A percentile compares a stretch with the other conserved stretches of the same genome.
Evolutionary conservation across 768 basidiomycete genomes (phyloP).

Genomic region (Artomyces pyxidatus): DNA sequence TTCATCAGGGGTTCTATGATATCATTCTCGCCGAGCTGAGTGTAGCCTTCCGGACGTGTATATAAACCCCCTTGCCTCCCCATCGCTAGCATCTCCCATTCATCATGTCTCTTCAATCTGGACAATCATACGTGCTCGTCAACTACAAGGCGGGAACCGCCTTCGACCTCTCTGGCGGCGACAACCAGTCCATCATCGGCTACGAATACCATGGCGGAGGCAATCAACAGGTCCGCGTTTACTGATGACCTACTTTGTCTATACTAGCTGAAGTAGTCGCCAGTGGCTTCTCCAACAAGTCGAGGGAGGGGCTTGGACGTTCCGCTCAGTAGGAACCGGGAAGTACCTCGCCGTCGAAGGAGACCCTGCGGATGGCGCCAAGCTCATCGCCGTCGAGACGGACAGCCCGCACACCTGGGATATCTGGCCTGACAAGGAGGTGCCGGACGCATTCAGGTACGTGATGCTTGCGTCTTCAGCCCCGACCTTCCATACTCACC

Average conservation of each 20-base stretch:
- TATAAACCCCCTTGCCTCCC: not conserved
- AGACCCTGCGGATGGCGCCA: conserved; percentile 30
- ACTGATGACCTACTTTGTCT: not conserved
- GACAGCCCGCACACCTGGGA: conserved; percentile 37
- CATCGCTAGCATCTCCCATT: not conserved
- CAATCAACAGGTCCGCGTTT: conserved; percentile 39
- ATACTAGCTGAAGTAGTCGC: not conserved
- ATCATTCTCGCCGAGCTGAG: not conserved
- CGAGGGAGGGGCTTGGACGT: conserved; percentile 29
- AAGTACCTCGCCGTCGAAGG: conserved; percentile 35
- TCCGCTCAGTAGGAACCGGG: conserved; percentile 35
- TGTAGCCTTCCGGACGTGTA: too few species aligned
- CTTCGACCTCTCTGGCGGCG: conserved; percentile 47
- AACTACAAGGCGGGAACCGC: conserved; percentile 47
- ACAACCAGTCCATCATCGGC: conserved; percentile 44
- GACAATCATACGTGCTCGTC: conserved; percentile 35
- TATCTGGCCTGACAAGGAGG: conserved; percentile 37
- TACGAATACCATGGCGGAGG: conserved; percentile 32
- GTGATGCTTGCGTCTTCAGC: conserved; percentile 9
- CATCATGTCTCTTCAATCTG: conserved; percentile 23
- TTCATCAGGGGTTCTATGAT: not conserved
- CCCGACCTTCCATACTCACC: not conserved
- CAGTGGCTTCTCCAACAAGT: conserved; percentile 42
- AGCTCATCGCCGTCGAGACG: conserved; percentile 31
- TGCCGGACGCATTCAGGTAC: conserved; percentile 35